phyloP scores from a whole-genome alignment of 495 filamentous ascomycete species.

The Letharia columbiana region DNA sequence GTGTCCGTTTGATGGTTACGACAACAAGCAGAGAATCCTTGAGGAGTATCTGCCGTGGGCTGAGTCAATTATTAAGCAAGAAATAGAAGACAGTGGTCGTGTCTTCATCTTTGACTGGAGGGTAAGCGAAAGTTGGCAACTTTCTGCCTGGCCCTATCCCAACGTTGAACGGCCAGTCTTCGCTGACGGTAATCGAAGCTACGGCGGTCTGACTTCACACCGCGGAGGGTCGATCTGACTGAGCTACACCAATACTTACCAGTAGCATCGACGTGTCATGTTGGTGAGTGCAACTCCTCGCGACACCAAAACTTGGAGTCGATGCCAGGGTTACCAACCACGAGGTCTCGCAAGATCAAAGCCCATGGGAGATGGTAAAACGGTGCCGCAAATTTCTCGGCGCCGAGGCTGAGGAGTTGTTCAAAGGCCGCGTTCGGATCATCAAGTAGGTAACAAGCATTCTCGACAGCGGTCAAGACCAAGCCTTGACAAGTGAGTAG shows the following conservation, averaged over 20 bases:
- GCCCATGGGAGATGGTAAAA: background rate
- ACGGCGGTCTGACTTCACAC: slow-evolving; percentile 1
- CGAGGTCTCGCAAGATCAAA: background rate
- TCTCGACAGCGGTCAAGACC: background rate
- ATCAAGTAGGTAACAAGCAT: slow-evolving; percentile 7
- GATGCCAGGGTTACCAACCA: background rate
- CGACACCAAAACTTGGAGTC: background rate
- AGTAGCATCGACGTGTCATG: slow-evolving; percentile 2
- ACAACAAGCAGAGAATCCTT: background rate
- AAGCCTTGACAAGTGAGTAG: slow-evolving; percentile 15
- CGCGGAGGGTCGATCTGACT: background rate
- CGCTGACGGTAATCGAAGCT: background rate
- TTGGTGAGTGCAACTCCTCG: background rate
- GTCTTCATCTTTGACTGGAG: slow-evolving; percentile 3
- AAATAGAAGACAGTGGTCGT: background rate
- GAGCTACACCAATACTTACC: background rate
- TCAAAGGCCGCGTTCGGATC: slow-evolving; percentile 14
- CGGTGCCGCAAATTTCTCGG: background rate
- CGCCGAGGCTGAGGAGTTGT: background rate
- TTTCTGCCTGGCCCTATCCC: background rate
- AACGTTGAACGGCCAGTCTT: background rate
- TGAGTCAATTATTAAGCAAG: background rate
- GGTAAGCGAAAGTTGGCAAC: background rate
- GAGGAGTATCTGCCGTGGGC: slow-evolving; percentile 2
- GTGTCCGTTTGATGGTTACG: background rate